Conservation (phyloP, 1,284 basidiomycete genomes). For the Trichosporon sp. region DNA sequence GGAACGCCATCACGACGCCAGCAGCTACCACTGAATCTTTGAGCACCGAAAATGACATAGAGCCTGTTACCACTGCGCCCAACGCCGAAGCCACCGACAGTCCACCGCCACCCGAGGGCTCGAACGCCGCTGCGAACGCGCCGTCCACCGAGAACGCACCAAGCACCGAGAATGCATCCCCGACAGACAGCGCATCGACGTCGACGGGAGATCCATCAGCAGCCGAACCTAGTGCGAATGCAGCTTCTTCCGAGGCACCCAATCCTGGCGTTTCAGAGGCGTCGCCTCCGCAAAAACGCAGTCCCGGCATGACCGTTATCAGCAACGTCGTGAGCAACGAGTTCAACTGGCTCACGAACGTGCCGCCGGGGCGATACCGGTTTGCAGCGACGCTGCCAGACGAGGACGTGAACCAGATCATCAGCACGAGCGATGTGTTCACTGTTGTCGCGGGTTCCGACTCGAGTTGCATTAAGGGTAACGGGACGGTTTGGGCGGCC, state of each 20-base stretch:
- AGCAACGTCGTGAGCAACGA: slow-evolving; percentile 12
- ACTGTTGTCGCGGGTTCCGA: background rate
- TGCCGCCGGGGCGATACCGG: slow-evolving; percentile 1
- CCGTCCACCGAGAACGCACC: background rate
- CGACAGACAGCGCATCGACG: background rate
- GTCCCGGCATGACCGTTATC: background rate
- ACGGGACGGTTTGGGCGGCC: slow-evolving; percentile 16
- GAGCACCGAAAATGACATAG: too few relatives aligned
- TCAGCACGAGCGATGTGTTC: slow-evolving; percentile 16
- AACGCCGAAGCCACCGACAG: background rate
- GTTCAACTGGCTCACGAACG: slow-evolving; percentile 13
- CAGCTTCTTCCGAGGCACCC: background rate
- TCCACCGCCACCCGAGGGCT: background rate
- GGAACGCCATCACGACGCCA: background rate
- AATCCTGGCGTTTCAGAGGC: background rate
- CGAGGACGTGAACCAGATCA: slow-evolving; percentile 11
- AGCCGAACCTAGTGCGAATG: background rate
- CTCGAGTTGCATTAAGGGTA: slow-evolving; percentile 11
- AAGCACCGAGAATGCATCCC: background rate
- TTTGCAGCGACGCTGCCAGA: slow-evolving; percentile 18
- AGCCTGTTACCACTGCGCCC: too few relatives aligned
- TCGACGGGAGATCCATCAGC: background rate
- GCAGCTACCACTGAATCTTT: too few relatives aligned
- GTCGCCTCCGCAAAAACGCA: background rate
- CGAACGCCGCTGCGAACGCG: background rate